Evolutionary conservation across 345 rosid species (phyloP), one percentile per base, ranked within the genome.

Genomic region (Heritiera littoralis): DNA sequence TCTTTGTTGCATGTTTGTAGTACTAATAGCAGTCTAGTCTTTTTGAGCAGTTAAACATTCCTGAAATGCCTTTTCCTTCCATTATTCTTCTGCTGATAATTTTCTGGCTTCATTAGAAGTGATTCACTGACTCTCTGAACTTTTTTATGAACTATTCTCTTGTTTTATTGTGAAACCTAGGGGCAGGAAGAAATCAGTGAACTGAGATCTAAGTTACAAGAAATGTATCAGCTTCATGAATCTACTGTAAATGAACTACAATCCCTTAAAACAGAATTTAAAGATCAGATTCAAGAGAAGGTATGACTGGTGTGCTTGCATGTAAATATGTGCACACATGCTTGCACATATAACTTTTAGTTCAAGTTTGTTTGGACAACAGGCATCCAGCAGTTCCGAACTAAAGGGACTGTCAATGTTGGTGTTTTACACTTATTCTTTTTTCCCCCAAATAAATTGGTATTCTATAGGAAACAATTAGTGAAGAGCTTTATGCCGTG

Each of bases 251-350:
- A 79, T 77, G 91, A 92, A 80, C 87, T 94, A 60, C 90, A 87
- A 71, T 83, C 89, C 76, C 81, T 90, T 85, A 90, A 90, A 89
- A 74, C 87, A 60, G 91, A 88, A 56, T 82, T 82, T 56, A 78
- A 85, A 73, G 84, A 80, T 83, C 81, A 89, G 77, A 84, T 87
- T 51, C 80, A 81, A 63, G 91, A 90, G 85, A 92, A 91, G 93
- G 98, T 94, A 72, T 63, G 76, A 61, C 74, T 69, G 76, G 65
- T 72, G 38, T 60, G 65, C 23, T 6, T 55, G 23, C 60, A 5
- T 55, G 60, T 55, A 23, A 23, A 7, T 18, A 55, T 55, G 23
- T 6, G 18, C 1, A 7, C 9, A 18, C 20, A 2, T 55, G 60
- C 23, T 2, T 4, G 38, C 28, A n/a, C 4, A 9, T 38, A 60